Evolutionary conservation across 371 early-diverging fungal species (phyloP).

Genomic region (Mucor velutinosus): DNA sequence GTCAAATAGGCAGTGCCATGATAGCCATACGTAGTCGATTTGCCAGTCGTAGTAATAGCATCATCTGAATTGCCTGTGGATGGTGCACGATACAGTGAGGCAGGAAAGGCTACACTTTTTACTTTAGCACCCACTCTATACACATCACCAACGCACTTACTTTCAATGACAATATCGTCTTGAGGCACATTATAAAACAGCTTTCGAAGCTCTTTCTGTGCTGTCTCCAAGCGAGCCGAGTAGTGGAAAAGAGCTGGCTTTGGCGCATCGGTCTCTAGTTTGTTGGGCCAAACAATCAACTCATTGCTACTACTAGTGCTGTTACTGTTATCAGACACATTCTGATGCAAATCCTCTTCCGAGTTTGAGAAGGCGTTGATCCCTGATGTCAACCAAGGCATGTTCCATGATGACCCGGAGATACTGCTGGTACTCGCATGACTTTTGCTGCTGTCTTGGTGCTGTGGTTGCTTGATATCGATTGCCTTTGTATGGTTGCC

Average conservation of each 20-base stretch:
- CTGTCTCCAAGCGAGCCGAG: constrained; percentile 17
- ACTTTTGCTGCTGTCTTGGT: not conserved
- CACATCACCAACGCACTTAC: constrained; percentile 17
- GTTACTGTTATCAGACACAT: not conserved
- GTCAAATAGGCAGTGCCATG: constrained; percentile 40
- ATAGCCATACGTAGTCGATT: constrained; percentile 24
- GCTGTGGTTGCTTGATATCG: not conserved
- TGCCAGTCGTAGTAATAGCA: not conserved
- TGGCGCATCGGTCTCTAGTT: constrained; percentile 31
- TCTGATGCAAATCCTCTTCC: constrained; percentile 1
- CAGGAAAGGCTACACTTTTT: constrained; percentile 23
- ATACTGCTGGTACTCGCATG: not conserved
- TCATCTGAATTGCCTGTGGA: not conserved
- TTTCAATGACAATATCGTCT: constrained; percentile 43
- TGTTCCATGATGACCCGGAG: constrained; percentile 26
- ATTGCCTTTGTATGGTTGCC: not conserved
- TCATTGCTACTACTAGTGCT: not conserved
- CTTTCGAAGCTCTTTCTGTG: constrained; percentile 35
- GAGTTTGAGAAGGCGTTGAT: constrained; percentile 27
- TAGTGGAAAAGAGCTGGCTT: constrained; percentile 31
- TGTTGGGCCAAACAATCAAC: constrained; percentile 40
- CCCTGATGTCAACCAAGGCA: constrained; percentile 48
- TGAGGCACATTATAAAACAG: constrained; percentile 35
- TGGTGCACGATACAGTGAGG: constrained; percentile 27
- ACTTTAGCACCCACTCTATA: not conserved